These are phyloP conservation scores for Candida taoyuanica DNA, from an alignment of 805 yeast genomes.

Conservation along the genomic window DNA sequence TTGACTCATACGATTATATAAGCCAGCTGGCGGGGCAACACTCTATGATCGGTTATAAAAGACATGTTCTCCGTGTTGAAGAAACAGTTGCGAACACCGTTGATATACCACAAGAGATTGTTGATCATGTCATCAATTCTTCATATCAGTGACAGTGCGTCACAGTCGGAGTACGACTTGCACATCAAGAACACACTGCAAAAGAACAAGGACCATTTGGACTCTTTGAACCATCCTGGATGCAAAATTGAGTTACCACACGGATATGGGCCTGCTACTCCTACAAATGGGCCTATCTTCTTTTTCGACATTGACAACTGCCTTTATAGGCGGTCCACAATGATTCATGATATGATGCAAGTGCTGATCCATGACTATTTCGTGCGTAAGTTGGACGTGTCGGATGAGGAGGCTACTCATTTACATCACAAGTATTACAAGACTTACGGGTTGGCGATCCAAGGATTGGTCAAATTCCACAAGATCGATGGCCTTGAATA, in stretches of 20 bases:
- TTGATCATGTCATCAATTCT: not conserved
- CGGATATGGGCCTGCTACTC: slow-evolving; percentile 23
- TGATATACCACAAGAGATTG: not conserved
- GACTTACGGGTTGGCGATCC: slow-evolving; percentile 88
- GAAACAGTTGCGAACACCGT: not conserved
- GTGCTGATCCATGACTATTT: slow-evolving; percentile 78
- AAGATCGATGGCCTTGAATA: slow-evolving; percentile 85
- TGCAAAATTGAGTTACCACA: slow-evolving; percentile 28
- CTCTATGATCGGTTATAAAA: not conserved
- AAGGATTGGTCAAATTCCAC: slow-evolving; percentile 65
- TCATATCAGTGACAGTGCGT: slow-evolving; percentile 10
- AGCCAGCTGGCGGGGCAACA: not conserved
- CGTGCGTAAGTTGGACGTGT: slow-evolving; percentile 53
- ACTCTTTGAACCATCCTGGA: slow-evolving; percentile 32
- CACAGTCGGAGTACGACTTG: slow-evolving; percentile 13
- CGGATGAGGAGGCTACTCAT: slow-evolving; percentile 66
- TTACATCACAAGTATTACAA: slow-evolving; percentile 75
- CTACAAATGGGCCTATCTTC: slow-evolving; percentile 41
- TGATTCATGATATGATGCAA: slow-evolving; percentile 86
- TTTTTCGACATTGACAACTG: slow-evolving; percentile 95
- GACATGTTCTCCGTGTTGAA: not conserved
- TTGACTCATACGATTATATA: not conserved
- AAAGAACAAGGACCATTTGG: slow-evolving; percentile 29
- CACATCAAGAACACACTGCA: slow-evolving; percentile 18
- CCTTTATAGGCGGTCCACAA: slow-evolving; percentile 67